Percentiles rank a stretch among this genome's conserved stretches.
Evolutionary conservation across 805 yeast species (phyloP).

Genomic region (Cyberlindnera samutprakarnensis): DNA sequence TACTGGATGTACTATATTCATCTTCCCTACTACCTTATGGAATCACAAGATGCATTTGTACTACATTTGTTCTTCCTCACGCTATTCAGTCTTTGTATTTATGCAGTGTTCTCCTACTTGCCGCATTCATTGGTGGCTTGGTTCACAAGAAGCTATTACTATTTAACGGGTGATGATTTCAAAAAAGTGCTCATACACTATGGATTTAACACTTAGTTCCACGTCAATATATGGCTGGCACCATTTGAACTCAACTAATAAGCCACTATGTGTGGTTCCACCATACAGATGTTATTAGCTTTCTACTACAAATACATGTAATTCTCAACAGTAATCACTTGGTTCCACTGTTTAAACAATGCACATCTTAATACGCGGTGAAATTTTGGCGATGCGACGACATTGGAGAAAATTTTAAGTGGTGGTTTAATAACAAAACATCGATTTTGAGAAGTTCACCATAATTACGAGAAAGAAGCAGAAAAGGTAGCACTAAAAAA

Average conservation of each 20-base stretch:
- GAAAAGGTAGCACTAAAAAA: background rate
- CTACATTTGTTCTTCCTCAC: constrained; percentile 31
- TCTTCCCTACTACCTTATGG: constrained; percentile 37
- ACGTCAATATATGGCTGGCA: too few species aligned
- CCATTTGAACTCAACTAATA: too few species aligned
- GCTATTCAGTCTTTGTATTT: constrained; percentile 29
- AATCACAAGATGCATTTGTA: constrained; percentile 32
- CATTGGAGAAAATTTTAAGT: too few species aligned
- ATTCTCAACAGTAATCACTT: too few species aligned
- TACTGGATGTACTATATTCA: constrained; percentile 40
- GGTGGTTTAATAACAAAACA: too few species aligned
- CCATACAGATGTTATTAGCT: too few species aligned
- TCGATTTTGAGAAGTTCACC: too few species aligned
- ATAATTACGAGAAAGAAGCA: background rate
- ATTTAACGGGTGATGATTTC: constrained; percentile 27
- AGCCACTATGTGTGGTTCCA: too few species aligned
- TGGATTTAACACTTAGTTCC: constrained; percentile 7
- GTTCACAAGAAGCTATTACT: constrained; percentile 23
- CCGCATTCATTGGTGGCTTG: constrained; percentile 21
- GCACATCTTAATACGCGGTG: too few species aligned
- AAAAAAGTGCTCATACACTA: constrained; percentile 12
- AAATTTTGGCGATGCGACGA: too few species aligned
- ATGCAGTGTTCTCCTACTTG: constrained; percentile 28
- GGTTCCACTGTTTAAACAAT: too few species aligned
- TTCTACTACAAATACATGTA: too few species aligned